Base-by-base conservation (phyloP, 2,329 filamentous ascomycete species). In the Penicillium sp. region DNA sequence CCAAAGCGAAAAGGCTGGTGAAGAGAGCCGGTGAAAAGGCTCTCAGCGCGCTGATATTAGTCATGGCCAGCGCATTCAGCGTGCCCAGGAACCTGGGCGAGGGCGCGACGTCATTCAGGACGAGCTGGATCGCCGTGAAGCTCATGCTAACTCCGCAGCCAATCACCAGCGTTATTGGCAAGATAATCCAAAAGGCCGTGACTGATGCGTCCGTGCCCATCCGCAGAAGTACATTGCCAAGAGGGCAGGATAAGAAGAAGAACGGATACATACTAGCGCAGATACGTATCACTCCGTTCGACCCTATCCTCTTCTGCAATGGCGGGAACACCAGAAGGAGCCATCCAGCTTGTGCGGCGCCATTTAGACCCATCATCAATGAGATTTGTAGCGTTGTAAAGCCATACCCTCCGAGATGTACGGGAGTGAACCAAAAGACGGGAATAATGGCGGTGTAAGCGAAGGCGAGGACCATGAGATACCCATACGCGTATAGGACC, bases 81-180 rank as follows among this genome's bases (percentile, higher is more conserved):
- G 85, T 91, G 0, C 87, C 89, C 10, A 93, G 77, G 0, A 85
- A 82, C 42, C 80, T 78, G 1, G 84, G 81, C 10, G 81, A 84
- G 0, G 90, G 90, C 0, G 86, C 82, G 2, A 89, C 84, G 57
- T 93, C 89, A 71, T 93, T 93, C 33, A 93, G 69, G 0, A 86
- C 85, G 9, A 93, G 84, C 77, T 93, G 89, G 0, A 87, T 81
- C 2, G 81, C 86, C 0, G 88, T 92, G 68, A 89, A 89, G 2
- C 82, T 79, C 88, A 90, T 91, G 49, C 81, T 81, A 0, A 90
- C 83, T 1, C 86, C 85, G 13, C 81, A 81, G 0, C 86, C 87
- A 0, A 89, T n/a, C 0, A 78, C 75, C 12, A 87, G 70, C 10
- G 73, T 50, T 0, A 75, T 61, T 0, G 80, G 79, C 1, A 71